Percentiles rank a stretch among this genome's conserved stretches.
Conservation (phyloP, 2,329 filamentous ascomycete species). For the Verticillium klebahnii region DNA sequence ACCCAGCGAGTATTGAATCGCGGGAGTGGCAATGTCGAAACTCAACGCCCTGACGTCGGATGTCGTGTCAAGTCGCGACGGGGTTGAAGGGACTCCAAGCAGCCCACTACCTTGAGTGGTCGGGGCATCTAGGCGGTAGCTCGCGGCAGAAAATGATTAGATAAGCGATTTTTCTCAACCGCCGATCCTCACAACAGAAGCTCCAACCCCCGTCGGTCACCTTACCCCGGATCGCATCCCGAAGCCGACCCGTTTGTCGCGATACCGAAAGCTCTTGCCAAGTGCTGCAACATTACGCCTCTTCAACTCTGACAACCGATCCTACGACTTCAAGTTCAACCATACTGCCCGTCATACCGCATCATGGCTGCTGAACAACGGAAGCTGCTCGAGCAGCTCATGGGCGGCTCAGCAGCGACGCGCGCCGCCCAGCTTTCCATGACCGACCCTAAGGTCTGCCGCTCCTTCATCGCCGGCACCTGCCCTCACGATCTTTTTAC, state of each 20-base stretch:
- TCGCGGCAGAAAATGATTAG: slow-evolving; percentile 12
- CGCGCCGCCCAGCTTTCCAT: slow-evolving; percentile 80
- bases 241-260: background rate
- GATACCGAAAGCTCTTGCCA: background rate
- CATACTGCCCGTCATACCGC: background rate
- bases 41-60: slow-evolving; percentile 1
- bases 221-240: background rate
- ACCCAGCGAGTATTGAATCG: slow-evolving; percentile 8
- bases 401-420: slow-evolving; percentile 70
- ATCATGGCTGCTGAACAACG: slow-evolving; percentile 94
- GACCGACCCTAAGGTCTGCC: slow-evolving; percentile 53
- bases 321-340: no score
- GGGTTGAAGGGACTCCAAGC: slow-evolving; percentile 8
- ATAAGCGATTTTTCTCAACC: slow-evolving; percentile 2
- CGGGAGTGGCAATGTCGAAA: slow-evolving; percentile 7
- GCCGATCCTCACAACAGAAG: background rate
- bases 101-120: background rate
- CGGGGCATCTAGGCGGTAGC: slow-evolving; percentile 5
- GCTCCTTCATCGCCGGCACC: slow-evolving; percentile 15
- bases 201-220: background rate
- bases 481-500: slow-evolving; percentile 77
- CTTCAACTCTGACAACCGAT: background rate
- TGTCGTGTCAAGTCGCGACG: background rate
- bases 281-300: background rate
- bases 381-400: slow-evolving; percentile 96